These are phyloP conservation scores for Fusarium paranaense DNA, from an alignment of 2,329 filamentous ascomycete genomes.

Conservation along the genomic window DNA sequence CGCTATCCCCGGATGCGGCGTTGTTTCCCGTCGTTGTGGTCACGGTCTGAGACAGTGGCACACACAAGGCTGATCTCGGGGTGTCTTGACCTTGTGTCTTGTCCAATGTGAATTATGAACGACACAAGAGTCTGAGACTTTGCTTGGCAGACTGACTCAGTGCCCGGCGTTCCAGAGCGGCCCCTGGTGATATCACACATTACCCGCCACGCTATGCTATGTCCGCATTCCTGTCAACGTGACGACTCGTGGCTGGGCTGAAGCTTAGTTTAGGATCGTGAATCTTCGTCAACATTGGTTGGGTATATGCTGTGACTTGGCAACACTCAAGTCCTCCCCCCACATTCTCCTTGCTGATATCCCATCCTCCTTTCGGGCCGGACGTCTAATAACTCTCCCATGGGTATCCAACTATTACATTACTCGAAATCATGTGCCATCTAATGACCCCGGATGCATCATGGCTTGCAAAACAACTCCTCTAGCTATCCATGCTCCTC, in stretches of 20 bases:
- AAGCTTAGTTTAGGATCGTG: neutral
- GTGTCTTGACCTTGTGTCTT: neutral
- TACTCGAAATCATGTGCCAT: neutral
- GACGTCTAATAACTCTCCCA: neutral
- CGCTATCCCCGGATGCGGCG: neutral
- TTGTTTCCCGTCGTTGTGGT: neutral
- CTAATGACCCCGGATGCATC: neutral
- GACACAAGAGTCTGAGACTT: neutral
- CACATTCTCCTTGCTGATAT: neutral
- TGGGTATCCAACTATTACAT: slow-evolving; percentile 3
- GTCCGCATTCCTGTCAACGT: neutral
- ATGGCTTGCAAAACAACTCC: neutral
- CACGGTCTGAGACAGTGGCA: neutral
- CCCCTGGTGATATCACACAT: neutral
- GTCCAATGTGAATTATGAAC: neutral
- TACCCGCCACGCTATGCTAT: neutral
- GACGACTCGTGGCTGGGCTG: neutral
- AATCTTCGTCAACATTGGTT: neutral
- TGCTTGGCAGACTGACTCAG: neutral
- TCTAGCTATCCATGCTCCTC: neutral
- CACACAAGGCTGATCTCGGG: neutral
- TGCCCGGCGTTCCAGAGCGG: neutral
- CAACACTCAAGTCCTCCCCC: neutral
- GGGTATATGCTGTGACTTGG: neutral
- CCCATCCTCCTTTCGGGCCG: neutral